phyloP scores from a whole-genome alignment of 495 filamentous ascomycete genomes.

The Chaetomium fimeti region DNA sequence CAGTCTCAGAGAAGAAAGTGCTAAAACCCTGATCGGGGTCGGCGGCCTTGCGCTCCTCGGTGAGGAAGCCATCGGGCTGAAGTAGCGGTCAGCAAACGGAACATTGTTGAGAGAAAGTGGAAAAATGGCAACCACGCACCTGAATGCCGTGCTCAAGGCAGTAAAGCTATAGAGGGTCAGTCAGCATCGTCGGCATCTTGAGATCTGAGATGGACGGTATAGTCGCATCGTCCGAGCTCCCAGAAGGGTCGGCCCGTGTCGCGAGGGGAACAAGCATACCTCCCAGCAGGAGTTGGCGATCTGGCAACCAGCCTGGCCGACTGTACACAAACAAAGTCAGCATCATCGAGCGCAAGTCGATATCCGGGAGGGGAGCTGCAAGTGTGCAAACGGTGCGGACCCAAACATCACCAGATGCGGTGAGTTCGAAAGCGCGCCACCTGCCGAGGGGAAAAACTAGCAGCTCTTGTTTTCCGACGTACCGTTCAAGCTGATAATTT shows the following conservation, averaged over 20 bases:
- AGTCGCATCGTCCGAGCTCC: not conserved
- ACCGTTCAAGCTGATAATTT: slow-evolving; percentile 99
- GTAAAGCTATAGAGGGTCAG: slow-evolving; percentile 70
- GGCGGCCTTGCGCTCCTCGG: slow-evolving; percentile 90
- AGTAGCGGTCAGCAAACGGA: slow-evolving; percentile 42
- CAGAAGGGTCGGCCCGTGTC: too few relatives aligned
- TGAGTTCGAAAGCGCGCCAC: slow-evolving; percentile 39
- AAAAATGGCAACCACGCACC: slow-evolving; percentile 59
- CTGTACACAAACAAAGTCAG: slow-evolving; percentile 57
- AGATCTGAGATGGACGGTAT: not conserved
- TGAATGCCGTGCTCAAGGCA: slow-evolving; percentile 99
- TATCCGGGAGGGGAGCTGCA: not conserved
- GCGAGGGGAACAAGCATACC: slow-evolving; percentile 57
- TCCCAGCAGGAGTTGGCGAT: slow-evolving; percentile 99
- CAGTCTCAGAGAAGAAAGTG: slow-evolving; percentile 99
- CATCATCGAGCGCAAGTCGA: slow-evolving; percentile 25
- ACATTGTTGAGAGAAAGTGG: not conserved
- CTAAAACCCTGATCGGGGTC: slow-evolving; percentile 97
- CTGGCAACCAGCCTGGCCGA: slow-evolving; percentile 99
- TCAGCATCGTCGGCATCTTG: slow-evolving; percentile 24
- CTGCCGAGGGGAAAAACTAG: slow-evolving; percentile 13
- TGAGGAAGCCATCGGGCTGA: slow-evolving; percentile 97
- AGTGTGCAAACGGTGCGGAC: not conserved
- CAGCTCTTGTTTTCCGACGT: slow-evolving; percentile 45
- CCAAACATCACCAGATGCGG: slow-evolving; percentile 31